A percentile compares a stretch with the other conserved stretches of the same genome.
These are phyloP conservation scores for Eimeria acervulina DNA, from an alignment of 169 alveolate species.

Conservation along the genomic window DNA sequence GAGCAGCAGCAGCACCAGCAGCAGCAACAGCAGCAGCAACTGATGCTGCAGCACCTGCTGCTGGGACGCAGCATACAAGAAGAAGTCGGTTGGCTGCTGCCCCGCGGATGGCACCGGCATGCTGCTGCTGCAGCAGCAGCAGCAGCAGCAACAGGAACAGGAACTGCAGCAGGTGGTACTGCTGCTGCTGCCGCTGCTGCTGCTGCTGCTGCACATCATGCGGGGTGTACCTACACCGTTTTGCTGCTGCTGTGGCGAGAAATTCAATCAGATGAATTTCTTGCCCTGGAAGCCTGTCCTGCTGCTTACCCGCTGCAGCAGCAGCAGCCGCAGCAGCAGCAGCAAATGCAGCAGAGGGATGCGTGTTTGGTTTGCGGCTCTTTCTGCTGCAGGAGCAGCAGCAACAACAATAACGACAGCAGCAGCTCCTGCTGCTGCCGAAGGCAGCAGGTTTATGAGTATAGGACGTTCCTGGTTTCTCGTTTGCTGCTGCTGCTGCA, in stretches of 20 bases:
- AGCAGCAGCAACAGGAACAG: too few relatives aligned
- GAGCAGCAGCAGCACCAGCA: constrained; percentile 9
- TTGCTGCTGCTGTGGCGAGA: constrained; percentile 14
- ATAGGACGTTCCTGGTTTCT: background rate
- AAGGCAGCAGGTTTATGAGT: background rate
- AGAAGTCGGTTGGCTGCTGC: background rate
- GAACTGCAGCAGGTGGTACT: too few relatives aligned
- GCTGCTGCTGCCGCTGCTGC: too few relatives aligned
- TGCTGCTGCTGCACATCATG: constrained; percentile 2
- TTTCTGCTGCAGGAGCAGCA: background rate
- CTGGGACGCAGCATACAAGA: background rate
- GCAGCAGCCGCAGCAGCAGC: background rate
- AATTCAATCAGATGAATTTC: background rate
- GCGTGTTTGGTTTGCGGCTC: background rate
- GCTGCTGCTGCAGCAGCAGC: too few relatives aligned
- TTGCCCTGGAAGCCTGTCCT: background rate
- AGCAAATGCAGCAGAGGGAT: background rate
- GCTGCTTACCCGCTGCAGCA: background rate
- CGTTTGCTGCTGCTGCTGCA: constrained; percentile 28
- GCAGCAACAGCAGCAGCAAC: background rate
- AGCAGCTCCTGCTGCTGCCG: constrained; percentile 14
- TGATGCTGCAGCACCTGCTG: constrained; percentile 8
- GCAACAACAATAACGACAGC: background rate
- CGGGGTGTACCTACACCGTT: background rate
- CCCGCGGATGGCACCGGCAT: background rate